Percentiles rank a stretch among this genome's conserved stretches.
These are phyloP conservation scores for Combretum micranthum DNA, from an alignment of 345 rosid genomes.

Conservation along the genomic window DNA sequence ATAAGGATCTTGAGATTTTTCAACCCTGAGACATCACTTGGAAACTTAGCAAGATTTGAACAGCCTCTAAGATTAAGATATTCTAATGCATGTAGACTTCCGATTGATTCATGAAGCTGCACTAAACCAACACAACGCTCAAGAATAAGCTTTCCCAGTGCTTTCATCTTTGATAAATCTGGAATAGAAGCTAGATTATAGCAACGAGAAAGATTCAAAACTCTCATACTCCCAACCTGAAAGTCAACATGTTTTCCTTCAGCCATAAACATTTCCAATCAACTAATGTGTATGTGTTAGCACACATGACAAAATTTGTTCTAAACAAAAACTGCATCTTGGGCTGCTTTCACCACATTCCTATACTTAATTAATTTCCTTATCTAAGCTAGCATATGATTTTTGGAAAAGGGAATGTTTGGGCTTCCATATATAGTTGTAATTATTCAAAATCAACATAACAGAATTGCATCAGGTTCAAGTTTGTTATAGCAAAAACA, in stretches of 20 bases:
- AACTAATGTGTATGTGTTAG: not conserved
- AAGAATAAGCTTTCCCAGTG: slow-evolving; percentile 36
- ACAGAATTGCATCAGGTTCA: not conserved
- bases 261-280: not conserved
- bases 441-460: not conserved
- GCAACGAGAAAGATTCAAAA: slow-evolving; percentile 36
- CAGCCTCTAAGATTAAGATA: slow-evolving; percentile 34
- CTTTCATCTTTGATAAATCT: slow-evolving; percentile 24
- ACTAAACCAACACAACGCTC: slow-evolving; percentile 22
- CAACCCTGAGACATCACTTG: slow-evolving; percentile 35
- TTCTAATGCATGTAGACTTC: slow-evolving; percentile 20
- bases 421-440: not conserved
- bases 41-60: slow-evolving; percentile 27
- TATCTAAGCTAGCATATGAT: not conserved
- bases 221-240: slow-evolving; percentile 35
- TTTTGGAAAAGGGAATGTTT: not conserved
- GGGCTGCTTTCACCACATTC: not conserved
- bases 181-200: slow-evolving; percentile 27
- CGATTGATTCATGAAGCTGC: slow-evolving; percentile 31
- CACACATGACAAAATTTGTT: not conserved
- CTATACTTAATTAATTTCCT: not conserved
- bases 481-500: not conserved
- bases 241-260: slow-evolving; percentile 7
- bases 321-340: not conserved
- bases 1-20: slow-evolving; percentile 29